Percentiles rank a stretch among this genome's conserved stretches.
Conservation (phyloP, 1,284 basidiomycete genomes). For the Termitomyces sp. region DNA sequence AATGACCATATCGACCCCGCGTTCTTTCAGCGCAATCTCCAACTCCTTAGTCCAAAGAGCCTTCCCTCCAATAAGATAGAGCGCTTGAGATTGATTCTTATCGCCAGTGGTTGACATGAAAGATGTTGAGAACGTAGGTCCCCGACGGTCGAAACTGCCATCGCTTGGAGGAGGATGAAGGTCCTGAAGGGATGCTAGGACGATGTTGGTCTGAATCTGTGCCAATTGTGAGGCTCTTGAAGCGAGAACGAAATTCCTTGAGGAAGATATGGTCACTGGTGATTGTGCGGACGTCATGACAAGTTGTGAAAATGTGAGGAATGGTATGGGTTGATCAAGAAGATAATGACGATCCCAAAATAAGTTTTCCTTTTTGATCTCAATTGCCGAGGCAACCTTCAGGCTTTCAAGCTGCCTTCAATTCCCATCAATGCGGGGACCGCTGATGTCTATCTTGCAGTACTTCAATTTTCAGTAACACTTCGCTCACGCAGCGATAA, state of each 20-base stretch:
- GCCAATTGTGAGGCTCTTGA: constrained; percentile 86
- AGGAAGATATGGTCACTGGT: constrained; percentile 7
- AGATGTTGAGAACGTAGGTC: constrained; percentile 58
- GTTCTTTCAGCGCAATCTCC: constrained; percentile 20
- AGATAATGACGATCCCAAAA: background rate
- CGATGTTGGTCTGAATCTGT: constrained; percentile 76
- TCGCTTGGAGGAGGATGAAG: constrained; percentile 32
- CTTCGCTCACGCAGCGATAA: background rate
- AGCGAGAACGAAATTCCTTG: constrained; percentile 61
- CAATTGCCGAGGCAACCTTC: background rate
- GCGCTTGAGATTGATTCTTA: constrained; percentile 80
- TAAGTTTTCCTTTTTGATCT: background rate
- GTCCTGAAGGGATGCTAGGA: constrained; percentile 16
- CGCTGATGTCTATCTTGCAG: no score
- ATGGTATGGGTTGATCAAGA: no score
- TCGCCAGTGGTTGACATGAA: constrained; percentile 93
- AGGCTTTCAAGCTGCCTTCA: background rate
- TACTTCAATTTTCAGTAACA: no score
- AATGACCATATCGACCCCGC: constrained; percentile 83
- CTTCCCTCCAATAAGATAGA: constrained; percentile 81
- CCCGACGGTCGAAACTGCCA: constrained; percentile 23
- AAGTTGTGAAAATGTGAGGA: background rate
- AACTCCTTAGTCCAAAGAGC: constrained; percentile 44
- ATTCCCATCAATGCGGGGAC: no score
- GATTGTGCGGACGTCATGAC: constrained; percentile 14